Conservation (phyloP, 2,329 filamentous ascomycete species). For the Ophiostoma triangulosporum region DNA sequence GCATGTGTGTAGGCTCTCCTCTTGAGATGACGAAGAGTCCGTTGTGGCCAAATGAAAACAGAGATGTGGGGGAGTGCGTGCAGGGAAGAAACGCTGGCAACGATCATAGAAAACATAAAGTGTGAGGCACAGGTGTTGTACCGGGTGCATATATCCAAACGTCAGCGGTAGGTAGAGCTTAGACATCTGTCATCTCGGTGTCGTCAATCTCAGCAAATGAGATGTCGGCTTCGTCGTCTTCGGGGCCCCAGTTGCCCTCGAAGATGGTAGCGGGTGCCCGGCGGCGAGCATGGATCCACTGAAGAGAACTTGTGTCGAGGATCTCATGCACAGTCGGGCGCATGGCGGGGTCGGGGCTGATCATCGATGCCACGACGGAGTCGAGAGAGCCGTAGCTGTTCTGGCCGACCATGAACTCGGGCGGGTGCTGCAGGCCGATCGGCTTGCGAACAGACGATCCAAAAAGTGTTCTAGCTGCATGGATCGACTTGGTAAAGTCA, state of each 20-base stretch:
- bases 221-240: conserved; percentile 22
- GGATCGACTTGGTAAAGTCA: conserved; percentile 3
- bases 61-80: background rate
- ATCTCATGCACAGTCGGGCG: conserved; percentile 67
- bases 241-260: conserved; percentile 90
- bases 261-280: conserved; percentile 86
- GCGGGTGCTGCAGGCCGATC: conserved; percentile 46
- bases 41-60: background rate
- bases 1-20: background rate
- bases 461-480: conserved; percentile 28
- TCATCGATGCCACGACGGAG: conserved; percentile 76
- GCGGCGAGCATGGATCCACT: conserved; percentile 66
- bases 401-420: conserved; percentile 76
- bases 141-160: background rate
- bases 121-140: background rate
- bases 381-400: conserved; percentile 65
- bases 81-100: background rate
- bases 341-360: conserved; percentile 56
- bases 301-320: conserved; percentile 57
- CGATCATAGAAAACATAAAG: background rate
- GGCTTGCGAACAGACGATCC: conserved; percentile 31
- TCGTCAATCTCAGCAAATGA: conserved; percentile 29
- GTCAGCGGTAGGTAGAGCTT: background rate
- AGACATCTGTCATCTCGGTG: conserved; percentile 48
- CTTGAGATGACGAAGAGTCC: background rate